These are phyloP conservation scores for Polyplosphaeria fusca DNA, from an alignment of 495 filamentous ascomycete species.

Conservation along the genomic window DNA sequence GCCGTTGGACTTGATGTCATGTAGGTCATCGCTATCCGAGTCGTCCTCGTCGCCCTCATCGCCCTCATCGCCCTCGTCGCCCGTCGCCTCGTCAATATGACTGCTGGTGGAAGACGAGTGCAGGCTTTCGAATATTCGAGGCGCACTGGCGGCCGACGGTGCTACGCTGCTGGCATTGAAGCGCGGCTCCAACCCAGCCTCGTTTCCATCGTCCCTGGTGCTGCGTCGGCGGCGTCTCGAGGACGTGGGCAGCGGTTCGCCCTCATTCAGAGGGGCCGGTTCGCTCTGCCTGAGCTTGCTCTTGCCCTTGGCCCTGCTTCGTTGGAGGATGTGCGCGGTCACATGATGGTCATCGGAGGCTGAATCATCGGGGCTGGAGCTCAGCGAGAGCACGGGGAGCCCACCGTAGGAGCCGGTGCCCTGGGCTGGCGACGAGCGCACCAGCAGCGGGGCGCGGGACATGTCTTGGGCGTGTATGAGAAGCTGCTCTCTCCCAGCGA, in stretches of 20 bases:
- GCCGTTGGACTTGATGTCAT: slow-evolving; percentile 11
- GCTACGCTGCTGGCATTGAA: slow-evolving; percentile 17
- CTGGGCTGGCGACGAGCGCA: slow-evolving; percentile 33
- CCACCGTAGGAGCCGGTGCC: slow-evolving; percentile 36
- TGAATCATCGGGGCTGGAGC: slow-evolving; percentile 27
- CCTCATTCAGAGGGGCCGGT: slow-evolving; percentile 3
- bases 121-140: slow-evolving; percentile 20
- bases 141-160: slow-evolving; percentile 1
- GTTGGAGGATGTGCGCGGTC: slow-evolving; percentile 3
- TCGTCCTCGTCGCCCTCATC: slow-evolving; percentile 15
- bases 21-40: slow-evolving; percentile 18
- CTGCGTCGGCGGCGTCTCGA: slow-evolving; percentile 20
- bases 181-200: slow-evolving; percentile 25
- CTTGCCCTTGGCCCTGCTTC: slow-evolving; percentile 24
- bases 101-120: slow-evolving; percentile 30
- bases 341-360: slow-evolving; percentile 18
- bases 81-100: neutral
- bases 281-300: slow-evolving; percentile 33
- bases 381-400: slow-evolving; percentile 29
- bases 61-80: slow-evolving; percentile 17
- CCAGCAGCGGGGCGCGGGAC: slow-evolving; percentile 32
- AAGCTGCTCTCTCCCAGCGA: neutral
- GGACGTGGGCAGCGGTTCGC: slow-evolving; percentile 12
- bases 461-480: slow-evolving; percentile 14
- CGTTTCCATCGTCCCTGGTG: slow-evolving; percentile 10